These are phyloP conservation scores for Spergularia marina DNA, from an alignment of 148 eudicot species.

Conservation along the genomic window DNA sequence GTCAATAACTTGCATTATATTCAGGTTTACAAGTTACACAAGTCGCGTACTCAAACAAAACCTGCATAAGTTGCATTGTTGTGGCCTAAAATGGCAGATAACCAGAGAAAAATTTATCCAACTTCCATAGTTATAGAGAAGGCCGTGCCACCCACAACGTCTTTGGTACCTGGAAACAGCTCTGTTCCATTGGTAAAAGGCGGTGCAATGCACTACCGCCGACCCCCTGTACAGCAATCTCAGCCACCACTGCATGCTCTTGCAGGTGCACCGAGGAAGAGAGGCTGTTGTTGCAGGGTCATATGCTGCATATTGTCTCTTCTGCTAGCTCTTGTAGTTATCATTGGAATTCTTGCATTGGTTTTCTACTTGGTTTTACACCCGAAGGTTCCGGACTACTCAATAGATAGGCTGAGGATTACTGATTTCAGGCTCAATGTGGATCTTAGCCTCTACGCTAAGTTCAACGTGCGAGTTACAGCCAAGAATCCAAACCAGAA, in stretches of 20 bases:
- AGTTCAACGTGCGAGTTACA: constrained; percentile 64
- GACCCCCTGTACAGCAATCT: neutral
- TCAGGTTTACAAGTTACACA: constrained; percentile 5
- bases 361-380: constrained; percentile 58
- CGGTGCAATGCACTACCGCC: neutral
- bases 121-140: constrained; percentile 11
- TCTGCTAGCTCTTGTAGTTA: constrained; percentile 37
- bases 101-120: constrained; percentile 26
- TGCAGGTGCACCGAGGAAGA: constrained; percentile 25
- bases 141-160: constrained; percentile 3
- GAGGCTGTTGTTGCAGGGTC: constrained; percentile 46
- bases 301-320: constrained; percentile 61
- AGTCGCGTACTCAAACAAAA: neutral
- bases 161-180: neutral
- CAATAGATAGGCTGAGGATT: constrained; percentile 56
- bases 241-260: neutral
- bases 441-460: constrained; percentile 75
- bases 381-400: constrained; percentile 81
- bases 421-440: constrained; percentile 62
- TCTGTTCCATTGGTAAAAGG: constrained; percentile 10
- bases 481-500: constrained; percentile 76
- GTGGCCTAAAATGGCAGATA: constrained; percentile 14
- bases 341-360: constrained; percentile 38
- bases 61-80: neutral
- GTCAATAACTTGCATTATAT: constrained; percentile 11